These are phyloP conservation scores for Pseudisothecium myosuroides DNA, from an alignment of 225 moss, liverwort and hornwort genomes.

Conservation along the genomic window DNA sequence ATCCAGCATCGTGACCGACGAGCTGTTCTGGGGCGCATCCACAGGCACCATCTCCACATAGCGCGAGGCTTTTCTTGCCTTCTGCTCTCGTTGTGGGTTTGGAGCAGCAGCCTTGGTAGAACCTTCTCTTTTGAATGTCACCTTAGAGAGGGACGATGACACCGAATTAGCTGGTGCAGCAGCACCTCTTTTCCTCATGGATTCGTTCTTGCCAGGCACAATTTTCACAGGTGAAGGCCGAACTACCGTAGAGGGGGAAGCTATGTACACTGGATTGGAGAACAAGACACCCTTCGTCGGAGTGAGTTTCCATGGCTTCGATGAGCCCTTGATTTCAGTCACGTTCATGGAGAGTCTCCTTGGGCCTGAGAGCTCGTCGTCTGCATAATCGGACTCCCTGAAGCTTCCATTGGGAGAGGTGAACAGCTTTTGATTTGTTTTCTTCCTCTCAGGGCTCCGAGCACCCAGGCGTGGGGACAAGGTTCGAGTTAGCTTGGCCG, in stretches of 20 bases:
- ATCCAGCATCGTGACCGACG: constrained; percentile 13
- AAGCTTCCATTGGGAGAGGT: constrained; percentile 21
- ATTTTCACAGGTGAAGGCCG: constrained; percentile 1
- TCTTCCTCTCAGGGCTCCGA: constrained; percentile 1
- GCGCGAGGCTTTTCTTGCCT: neutral
- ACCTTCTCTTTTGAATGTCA: constrained; percentile 26
- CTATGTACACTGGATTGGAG: constrained; percentile 32
- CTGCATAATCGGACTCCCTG: constrained; percentile 11
- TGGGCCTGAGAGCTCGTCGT: constrained; percentile 25
- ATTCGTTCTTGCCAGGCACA: constrained; percentile 10
- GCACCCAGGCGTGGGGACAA: neutral
- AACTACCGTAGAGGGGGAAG: neutral
- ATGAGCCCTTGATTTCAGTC: constrained; percentile 30
- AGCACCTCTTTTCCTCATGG: neutral
- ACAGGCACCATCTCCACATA: constrained; percentile 15
- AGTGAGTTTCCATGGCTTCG: constrained; percentile 43
- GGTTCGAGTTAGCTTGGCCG: neutral
- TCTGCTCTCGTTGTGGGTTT: neutral
- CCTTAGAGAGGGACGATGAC: constrained; percentile 17
- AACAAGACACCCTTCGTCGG: constrained; percentile 43
- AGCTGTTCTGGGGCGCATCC: neutral
- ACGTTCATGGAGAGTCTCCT: constrained; percentile 26
- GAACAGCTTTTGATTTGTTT: neutral
- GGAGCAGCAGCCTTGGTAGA: neutral
- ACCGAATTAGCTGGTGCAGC: neutral